Conservation (phyloP, 441 rosid species). For the Pelargonium myrrhifolium region DNA sequence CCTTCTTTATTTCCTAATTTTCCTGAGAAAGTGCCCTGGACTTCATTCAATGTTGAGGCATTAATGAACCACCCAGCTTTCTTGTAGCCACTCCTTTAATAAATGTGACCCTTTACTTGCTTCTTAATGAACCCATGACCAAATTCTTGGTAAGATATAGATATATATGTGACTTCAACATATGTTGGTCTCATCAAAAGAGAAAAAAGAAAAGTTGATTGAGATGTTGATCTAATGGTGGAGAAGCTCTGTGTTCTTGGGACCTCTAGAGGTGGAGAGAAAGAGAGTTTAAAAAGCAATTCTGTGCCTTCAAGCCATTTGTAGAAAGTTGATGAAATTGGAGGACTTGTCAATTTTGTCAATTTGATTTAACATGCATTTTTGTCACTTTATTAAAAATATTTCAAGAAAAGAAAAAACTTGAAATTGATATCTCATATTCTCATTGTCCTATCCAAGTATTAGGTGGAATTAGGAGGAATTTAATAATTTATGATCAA, state of each 20-base stretch:
- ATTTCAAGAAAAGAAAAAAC: background rate
- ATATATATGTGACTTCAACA: background rate
- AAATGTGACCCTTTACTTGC: conserved; percentile 28
- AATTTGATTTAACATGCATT: background rate
- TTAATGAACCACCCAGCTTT: conserved; percentile 30
- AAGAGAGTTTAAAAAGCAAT: background rate
- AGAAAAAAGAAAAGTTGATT: background rate
- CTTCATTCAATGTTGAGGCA: conserved; percentile 21
- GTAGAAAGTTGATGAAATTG: conserved; percentile 1
- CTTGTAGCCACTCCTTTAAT: conserved; percentile 25
- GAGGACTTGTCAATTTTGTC: background rate
- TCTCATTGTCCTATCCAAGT: background rate
- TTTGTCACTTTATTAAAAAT: background rate
- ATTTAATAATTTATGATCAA: background rate
- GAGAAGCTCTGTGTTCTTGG: background rate
- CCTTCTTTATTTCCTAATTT: conserved; percentile 17
- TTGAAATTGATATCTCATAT: background rate
- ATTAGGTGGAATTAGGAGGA: background rate
- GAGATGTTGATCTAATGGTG: conserved; percentile 5
- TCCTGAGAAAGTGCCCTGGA: conserved; percentile 22
- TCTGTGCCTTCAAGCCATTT: background rate
- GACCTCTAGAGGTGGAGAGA: background rate
- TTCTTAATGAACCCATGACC: conserved; percentile 22
- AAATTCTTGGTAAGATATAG: background rate
- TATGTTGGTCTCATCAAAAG: background rate